Conservation (phyloP, 441 rosid species). For the Isatis lusitanica region DNA sequence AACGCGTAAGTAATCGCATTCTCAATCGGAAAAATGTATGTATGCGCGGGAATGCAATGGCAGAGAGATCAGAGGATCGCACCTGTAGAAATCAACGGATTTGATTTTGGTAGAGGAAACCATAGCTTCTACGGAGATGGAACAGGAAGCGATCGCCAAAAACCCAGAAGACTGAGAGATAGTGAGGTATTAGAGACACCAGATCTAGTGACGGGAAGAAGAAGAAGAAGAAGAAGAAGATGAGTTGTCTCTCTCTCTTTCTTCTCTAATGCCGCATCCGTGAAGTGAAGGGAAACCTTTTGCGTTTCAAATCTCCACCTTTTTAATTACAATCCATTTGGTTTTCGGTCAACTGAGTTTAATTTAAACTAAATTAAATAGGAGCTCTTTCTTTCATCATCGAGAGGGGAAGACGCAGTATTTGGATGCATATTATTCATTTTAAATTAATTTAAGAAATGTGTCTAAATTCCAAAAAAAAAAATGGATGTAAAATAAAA, state of each 20-base stretch:
- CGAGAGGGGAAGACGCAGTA: no score
- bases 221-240: slow-evolving; percentile 9
- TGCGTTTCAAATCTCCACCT: slow-evolving; percentile 22
- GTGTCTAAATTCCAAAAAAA: no score
- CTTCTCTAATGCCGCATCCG: slow-evolving; percentile 12
- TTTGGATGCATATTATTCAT: no score
- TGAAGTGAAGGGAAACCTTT: slow-evolving; percentile 19
- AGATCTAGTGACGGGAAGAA: slow-evolving; percentile 50
- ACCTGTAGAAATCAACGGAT: slow-evolving; percentile 97
- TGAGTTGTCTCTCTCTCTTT: slow-evolving; percentile 14
- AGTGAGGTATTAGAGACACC: not conserved
- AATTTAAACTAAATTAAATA: no score
- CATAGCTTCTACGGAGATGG: slow-evolving; percentile 51
- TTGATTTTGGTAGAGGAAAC: slow-evolving; percentile 78
- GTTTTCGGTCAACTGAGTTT: not conserved
- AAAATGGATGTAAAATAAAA: no score
- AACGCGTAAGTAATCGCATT: not conserved
- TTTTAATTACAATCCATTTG: not conserved
- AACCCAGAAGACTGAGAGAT: not conserved
- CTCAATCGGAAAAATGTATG: not conserved
- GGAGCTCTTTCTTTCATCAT: no score
- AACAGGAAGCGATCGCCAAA: not conserved
- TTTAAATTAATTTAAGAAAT: no score
- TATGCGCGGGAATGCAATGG: not conserved
- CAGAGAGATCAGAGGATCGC: slow-evolving; percentile 31